These are phyloP conservation scores for Adiantum capillusveneris DNA, from an alignment of 75 land plant genomes.

Conservation along the genomic window DNA sequence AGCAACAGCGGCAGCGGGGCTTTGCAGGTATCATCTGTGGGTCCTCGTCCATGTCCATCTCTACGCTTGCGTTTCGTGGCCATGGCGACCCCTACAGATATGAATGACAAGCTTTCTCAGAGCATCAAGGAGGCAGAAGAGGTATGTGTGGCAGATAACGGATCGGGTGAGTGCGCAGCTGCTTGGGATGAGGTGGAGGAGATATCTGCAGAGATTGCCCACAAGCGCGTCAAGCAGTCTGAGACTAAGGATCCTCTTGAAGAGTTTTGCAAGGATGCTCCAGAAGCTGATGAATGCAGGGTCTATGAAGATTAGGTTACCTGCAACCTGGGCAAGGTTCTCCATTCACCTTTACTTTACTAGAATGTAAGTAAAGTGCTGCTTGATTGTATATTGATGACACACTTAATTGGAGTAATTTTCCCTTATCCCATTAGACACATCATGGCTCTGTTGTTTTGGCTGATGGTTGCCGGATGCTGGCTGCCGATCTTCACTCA, in stretches of 20 bases:
- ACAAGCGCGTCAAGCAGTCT: slow-evolving; percentile 40
- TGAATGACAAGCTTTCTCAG: slow-evolving; percentile 53
- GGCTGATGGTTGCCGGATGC: too few species aligned
- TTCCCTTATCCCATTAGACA: too few species aligned
- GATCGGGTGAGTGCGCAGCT: slow-evolving; percentile 77
- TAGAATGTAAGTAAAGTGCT: too few species aligned
- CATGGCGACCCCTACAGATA: slow-evolving; percentile 22
- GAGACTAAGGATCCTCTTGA: slow-evolving; percentile 62
- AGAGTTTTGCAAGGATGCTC: slow-evolving; percentile 82
- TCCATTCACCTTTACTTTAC: too few species aligned
- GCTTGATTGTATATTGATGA: too few species aligned
- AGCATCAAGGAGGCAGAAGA: slow-evolving; percentile 73
- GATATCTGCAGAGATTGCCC: slow-evolving; percentile 66
- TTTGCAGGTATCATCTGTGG: too few species aligned
- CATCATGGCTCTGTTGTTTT: too few species aligned
- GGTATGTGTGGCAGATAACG: slow-evolving; percentile 52
- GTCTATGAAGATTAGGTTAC: slow-evolving; percentile 71
- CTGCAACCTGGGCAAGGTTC: too few species aligned
- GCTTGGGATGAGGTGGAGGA: slow-evolving; percentile 99
- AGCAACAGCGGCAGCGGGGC: too few species aligned
- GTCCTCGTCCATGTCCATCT: background rate
- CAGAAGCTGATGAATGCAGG: slow-evolving; percentile 94
- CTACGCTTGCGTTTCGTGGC: slow-evolving; percentile 1
- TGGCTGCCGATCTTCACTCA: too few species aligned
- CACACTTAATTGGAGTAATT: too few species aligned